Evolutionary conservation across 192 early-diverging fungal genomes (phyloP).

Genomic region (Allomyces macrogynus): DNA sequence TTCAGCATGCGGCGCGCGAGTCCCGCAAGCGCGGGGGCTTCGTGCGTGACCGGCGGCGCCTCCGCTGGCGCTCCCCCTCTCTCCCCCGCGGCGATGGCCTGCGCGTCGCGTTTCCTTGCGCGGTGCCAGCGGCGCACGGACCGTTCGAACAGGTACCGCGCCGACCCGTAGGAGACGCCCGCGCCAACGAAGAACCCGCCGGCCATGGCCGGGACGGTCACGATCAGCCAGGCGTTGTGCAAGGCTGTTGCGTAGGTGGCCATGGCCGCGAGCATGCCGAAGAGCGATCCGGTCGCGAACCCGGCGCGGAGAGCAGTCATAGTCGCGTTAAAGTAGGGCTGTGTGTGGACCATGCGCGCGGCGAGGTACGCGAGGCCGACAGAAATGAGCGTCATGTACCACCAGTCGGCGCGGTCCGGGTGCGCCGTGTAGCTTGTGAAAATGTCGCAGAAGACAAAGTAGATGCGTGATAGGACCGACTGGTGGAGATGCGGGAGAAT

Average conservation of each 20-base stretch:
- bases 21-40: too few relatives aligned
- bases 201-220: neutral
- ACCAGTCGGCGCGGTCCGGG: neutral
- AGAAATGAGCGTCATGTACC: neutral
- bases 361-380: too few relatives aligned
- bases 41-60: too few relatives aligned
- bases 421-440: neutral
- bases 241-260: neutral
- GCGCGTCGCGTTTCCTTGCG: neutral
- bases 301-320: neutral
- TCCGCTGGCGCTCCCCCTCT: too few relatives aligned
- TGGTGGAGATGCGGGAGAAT: neutral
- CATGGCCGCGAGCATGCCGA: neutral
- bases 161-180: neutral
- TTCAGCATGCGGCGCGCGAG: too few relatives aligned
- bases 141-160: neutral
- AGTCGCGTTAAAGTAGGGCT: neutral
- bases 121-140: neutral
- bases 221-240: neutral
- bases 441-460: neutral
- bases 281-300: neutral
- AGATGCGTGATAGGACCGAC: neutral
- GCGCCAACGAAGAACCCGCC: neutral
- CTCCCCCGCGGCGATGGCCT: too few relatives aligned
- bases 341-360: too few relatives aligned